Evolutionary conservation across 116 monocot genomes (phyloP).

Genomic region (Trichopus zeylanicus): DNA sequence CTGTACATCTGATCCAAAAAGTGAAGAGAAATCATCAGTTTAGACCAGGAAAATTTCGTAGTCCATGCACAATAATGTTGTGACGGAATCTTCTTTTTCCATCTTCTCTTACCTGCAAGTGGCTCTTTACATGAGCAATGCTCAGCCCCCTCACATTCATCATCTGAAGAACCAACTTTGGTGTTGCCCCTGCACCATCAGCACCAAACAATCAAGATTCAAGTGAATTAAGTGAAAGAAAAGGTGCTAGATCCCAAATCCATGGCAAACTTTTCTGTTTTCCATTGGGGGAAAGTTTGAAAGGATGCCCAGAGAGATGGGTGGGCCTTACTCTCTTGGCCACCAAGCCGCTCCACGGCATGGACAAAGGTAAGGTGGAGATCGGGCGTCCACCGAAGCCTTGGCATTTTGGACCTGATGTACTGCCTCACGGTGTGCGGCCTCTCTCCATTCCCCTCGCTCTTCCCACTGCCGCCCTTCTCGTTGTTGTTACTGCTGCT

Average conservation of each 20-base stretch:
- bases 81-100: neutral
- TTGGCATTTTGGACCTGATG: slow-evolving; percentile 77
- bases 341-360: slow-evolving; percentile 89
- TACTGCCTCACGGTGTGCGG: slow-evolving; percentile 69
- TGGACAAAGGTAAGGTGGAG: slow-evolving; percentile 80
- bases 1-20: slow-evolving; percentile 61
- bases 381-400: slow-evolving; percentile 95
- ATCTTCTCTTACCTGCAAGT: slow-evolving; percentile 47
- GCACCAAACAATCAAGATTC: neutral
- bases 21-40: neutral
- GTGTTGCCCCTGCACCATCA: slow-evolving; percentile 64
- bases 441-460: too few species aligned
- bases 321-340: slow-evolving; percentile 73
- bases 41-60: neutral
- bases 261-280: too few species aligned
- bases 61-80: too few species aligned
- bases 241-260: too few species aligned
- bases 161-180: slow-evolving; percentile 78
- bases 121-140: slow-evolving; percentile 80
- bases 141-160: slow-evolving; percentile 76
- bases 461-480: slow-evolving; percentile 27
- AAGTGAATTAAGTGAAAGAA: too few species aligned
- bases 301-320: too few species aligned
- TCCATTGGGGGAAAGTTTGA: too few species aligned
- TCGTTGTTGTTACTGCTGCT: slow-evolving; percentile 4